Evolutionary conservation across 75 land plant genomes (phyloP).

Genomic region (Pseudotsuga menziesii): DNA sequence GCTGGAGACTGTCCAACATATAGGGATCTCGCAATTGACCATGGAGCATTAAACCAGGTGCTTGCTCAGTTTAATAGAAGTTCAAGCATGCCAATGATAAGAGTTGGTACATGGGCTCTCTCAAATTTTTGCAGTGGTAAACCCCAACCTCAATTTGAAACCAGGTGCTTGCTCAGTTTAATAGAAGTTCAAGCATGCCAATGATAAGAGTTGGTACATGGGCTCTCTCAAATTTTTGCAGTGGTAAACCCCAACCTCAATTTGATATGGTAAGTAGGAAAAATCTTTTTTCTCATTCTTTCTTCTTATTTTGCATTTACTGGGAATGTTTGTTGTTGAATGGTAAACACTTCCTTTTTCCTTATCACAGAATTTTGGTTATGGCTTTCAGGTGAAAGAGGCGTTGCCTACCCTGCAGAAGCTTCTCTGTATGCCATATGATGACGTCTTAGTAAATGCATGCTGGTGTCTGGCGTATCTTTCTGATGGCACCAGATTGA

Average conservation of each 20-base stretch:
- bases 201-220: slow-evolving; percentile 35
- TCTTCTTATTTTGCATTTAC: not conserved
- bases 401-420: too few relatives aligned
- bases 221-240: slow-evolving; percentile 26
- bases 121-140: slow-evolving; percentile 33
- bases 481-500: slow-evolving; percentile 37
- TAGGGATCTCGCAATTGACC: slow-evolving; percentile 32
- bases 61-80: slow-evolving; percentile 28
- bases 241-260: slow-evolving; percentile 24
- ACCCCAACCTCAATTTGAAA: slow-evolving; percentile 21
- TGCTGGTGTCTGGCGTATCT: slow-evolving; percentile 47
- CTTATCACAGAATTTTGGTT: too few relatives aligned
- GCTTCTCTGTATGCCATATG: too few relatives aligned
- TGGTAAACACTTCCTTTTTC: too few relatives aligned
- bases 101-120: slow-evolving; percentile 23
- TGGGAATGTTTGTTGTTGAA: too few relatives aligned
- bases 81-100: slow-evolving; percentile 30
- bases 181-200: slow-evolving; percentile 26
- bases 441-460: slow-evolving; percentile 42
- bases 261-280: slow-evolving; percentile 28
- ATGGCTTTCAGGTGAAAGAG: too few relatives aligned
- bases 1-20: slow-evolving; percentile 40
- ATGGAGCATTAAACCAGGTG: slow-evolving; percentile 34
- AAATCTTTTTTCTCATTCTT: too few relatives aligned
- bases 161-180: slow-evolving; percentile 30